Conservation (phyloP, 108 stramenopile genomes). For the Cyclotella baltica region DNA sequence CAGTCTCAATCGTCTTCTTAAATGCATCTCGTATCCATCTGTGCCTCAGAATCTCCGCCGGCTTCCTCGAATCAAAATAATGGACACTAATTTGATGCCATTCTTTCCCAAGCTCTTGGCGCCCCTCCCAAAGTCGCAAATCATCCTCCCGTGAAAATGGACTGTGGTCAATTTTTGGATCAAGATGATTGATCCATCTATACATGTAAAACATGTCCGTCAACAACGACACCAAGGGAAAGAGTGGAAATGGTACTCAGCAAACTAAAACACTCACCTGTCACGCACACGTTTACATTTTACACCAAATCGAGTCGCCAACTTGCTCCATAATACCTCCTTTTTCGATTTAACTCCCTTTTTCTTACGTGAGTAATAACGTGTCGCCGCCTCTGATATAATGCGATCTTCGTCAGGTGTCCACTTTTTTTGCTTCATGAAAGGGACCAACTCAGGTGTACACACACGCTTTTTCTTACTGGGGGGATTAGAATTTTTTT, state of each 20-base stretch:
- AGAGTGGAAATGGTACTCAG: too few species aligned
- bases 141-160: not conserved
- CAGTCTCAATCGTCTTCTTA: not conserved
- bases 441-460: too few species aligned
- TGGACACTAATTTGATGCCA: not conserved
- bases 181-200: conserved; percentile 1
- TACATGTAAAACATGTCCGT: too few species aligned
- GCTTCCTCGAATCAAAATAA: not conserved
- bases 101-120: not conserved
- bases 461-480: too few species aligned
- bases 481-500: too few species aligned
- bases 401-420: too few species aligned
- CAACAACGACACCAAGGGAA: too few species aligned
- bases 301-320: not conserved
- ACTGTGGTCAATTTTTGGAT: not conserved
- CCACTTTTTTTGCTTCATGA: too few species aligned
- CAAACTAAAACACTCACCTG: not conserved
- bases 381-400: too few species aligned
- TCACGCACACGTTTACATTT: not conserved
- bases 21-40: not conserved
- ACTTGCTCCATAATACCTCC: not conserved
- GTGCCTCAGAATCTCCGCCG: not conserved
- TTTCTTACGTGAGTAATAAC: too few species aligned
- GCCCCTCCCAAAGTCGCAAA: not conserved
- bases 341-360: too few species aligned